Base-by-base conservation (phyloP, 768 basidiomycete genomes). In the Lactarius evosmus region DNA sequence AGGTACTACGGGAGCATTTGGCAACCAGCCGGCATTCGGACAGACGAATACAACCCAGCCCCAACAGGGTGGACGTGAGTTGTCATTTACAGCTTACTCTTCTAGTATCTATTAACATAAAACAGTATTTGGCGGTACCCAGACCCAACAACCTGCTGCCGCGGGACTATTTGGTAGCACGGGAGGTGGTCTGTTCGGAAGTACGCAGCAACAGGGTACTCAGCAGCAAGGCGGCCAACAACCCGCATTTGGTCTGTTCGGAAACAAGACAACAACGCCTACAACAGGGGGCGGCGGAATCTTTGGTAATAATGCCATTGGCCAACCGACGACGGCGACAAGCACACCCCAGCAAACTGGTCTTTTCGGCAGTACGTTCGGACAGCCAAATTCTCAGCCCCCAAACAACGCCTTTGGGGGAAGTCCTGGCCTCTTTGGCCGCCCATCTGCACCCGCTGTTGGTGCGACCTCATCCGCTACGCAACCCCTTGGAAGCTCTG, bases 361-460 rank as follows among this genome's bases (percentile, higher is more conserved):
- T 55, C 69, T 74, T 22, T 72, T 75, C 34, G 82, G 83, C 67
- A 75, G 75, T n/a, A 70, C 74, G 9, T 78, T 83, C 36, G 80
- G 80, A 30, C 82, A 84, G 66, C 71, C 77, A 53, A 70, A 75
- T 19, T 69, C 58, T 62, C 77, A 67, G 70, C 76, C 67, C 53
- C 74, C 69, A 30, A 66, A 71, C 49, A 61, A 40, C 16, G 16
- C 59, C 19, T 61, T 65, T 36, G 64, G 64, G 19, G 52, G 67
- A 70, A 36, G 71, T 73, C 19, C 74, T 75, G 27, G 73, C 56
- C 3, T 62, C 44, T 56, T 60, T 25, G 73, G 62, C 70, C 71
- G 64, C 30, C 55, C 55, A n/a, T 50, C 67, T 69, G 1, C 49
- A 29, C 64, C 64, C 9, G 54, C 50, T 2, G 38, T 22, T 51